Base-by-base conservation (phyloP, 2,329 filamentous ascomycete species). In the Sclerotinia minor region DNA sequence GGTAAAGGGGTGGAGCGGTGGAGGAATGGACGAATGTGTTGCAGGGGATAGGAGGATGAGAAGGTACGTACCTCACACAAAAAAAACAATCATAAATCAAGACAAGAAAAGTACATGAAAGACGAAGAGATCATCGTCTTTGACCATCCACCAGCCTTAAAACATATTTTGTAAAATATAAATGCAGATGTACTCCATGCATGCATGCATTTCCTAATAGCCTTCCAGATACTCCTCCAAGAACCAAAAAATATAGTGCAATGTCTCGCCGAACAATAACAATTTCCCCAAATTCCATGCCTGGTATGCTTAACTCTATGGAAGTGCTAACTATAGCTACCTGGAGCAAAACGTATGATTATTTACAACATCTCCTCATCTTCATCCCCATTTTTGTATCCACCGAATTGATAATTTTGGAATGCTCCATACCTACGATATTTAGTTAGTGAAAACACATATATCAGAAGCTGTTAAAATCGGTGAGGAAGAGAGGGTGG, bases 341-440 rank as follows among this genome's bases (percentile, higher is more conserved):
- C 65, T 71, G 50, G 29, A 71, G 58, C 70, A 67, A 71, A 70
- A 65, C 60, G n/a, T 52, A 58, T 68, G 69, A 21, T 41, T 74
- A 76, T 76, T 66, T 76, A 77, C 73, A 76, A 69, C 76, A 77
- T 77, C 67, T 77, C 76, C 65, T 76, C 75, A 61, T 77, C 76
- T 59, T 76, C 72, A 26, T 71, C 72, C 54, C 71, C 65, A 67
- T 71, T 65, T 21, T 70, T 64, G 29, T 69, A 69, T 59, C 70
- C 73, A 24, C 72, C 72, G 41, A 73, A 71, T 35, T 73, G 71
- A 29, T 67, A 72, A 41, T 72, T 71, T 29, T 69, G 55, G 45
- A 70, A 76, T 54, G 73, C 69, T 11, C 74, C 75, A 64, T 75
- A 75, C 24, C 64, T 66, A 53, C 24, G 7, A 54, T 38, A 6